Conservation (phyloP, 306 rosid genomes). For the Acacia acuminata region DNA sequence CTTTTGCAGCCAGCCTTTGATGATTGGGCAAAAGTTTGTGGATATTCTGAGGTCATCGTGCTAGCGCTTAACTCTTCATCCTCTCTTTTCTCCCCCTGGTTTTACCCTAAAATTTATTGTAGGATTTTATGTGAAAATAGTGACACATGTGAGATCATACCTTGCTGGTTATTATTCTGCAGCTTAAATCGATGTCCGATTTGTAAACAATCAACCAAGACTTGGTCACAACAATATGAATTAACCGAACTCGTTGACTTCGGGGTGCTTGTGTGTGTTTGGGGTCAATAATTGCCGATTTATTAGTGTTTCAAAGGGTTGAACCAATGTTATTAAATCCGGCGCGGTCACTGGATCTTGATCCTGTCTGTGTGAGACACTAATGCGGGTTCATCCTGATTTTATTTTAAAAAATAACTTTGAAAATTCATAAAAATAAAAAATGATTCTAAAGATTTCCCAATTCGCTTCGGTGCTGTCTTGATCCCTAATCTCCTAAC, state of each 20-base stretch:
- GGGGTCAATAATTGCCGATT: background rate
- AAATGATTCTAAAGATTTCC: too few relatives aligned
- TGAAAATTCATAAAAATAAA: too few relatives aligned
- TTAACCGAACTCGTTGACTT: background rate
- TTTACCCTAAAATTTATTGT: background rate
- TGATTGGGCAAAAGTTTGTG: conserved; percentile 14
- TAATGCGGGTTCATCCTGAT: too few relatives aligned
- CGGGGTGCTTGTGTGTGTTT: background rate
- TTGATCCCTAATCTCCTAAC: too few relatives aligned
- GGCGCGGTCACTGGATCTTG: too few relatives aligned
- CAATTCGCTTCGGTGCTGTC: too few relatives aligned
- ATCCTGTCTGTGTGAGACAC: too few relatives aligned
- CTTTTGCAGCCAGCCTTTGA: conserved; percentile 29
- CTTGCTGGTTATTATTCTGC: conserved; percentile 9
- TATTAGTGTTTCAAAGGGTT: background rate
- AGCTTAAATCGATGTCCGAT: conserved; percentile 12
- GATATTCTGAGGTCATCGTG: conserved; percentile 25
- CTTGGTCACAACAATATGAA: too few relatives aligned
- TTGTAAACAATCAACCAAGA: too few relatives aligned
- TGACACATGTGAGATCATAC: background rate
- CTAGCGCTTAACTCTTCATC: background rate
- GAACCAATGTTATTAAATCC: too few relatives aligned
- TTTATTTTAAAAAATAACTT: too few relatives aligned
- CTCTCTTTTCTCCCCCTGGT: background rate
- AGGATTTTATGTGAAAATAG: conserved; percentile 15